These are phyloP conservation scores for Globisporangium echinulatum DNA, from an alignment of 352 stramenopile species.

Conservation along the genomic window DNA sequence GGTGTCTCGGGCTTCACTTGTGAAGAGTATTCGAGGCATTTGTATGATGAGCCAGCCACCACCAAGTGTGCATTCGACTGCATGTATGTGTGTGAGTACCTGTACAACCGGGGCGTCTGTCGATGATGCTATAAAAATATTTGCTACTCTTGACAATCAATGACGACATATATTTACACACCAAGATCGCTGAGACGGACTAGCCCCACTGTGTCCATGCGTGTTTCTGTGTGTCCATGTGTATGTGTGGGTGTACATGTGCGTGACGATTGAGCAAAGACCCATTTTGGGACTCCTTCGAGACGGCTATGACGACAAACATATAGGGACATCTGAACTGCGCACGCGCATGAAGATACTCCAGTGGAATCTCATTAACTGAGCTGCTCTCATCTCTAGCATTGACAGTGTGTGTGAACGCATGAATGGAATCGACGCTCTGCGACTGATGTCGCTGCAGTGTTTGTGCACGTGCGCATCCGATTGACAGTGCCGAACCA, in stretches of 20 bases:
- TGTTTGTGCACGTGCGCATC: background rate
- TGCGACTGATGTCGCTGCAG: no score
- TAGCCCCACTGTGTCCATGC: background rate
- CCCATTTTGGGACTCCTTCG: background rate
- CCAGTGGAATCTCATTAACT: conserved; percentile 90
- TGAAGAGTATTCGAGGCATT: conserved; percentile 90
- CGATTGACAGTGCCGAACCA: conserved; percentile 34
- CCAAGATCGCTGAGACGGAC: conserved; percentile 88
- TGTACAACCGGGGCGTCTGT: conserved; percentile 18
- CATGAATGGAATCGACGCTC: no score
- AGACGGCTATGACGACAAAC: conserved; percentile 80
- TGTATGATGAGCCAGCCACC: conserved; percentile 83
- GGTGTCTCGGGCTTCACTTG: conserved; percentile 43
- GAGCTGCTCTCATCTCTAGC: conserved; percentile 42
- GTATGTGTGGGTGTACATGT: conserved; percentile 4
- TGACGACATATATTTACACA: conserved; percentile 82
- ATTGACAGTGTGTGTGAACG: background rate
- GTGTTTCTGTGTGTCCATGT: background rate
- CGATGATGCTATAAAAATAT: conserved; percentile 85
- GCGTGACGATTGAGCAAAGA: no score
- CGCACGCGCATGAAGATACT: conserved; percentile 60
- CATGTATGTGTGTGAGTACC: background rate
- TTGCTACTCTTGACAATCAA: conserved; percentile 89
- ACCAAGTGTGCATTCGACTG: background rate
- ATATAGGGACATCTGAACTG: conserved; percentile 86